Evolutionary conservation across 1,284 basidiomycete species (phyloP), one percentile per base, ranked within the genome.

Genomic region (Cystobasidium sp.): DNA sequence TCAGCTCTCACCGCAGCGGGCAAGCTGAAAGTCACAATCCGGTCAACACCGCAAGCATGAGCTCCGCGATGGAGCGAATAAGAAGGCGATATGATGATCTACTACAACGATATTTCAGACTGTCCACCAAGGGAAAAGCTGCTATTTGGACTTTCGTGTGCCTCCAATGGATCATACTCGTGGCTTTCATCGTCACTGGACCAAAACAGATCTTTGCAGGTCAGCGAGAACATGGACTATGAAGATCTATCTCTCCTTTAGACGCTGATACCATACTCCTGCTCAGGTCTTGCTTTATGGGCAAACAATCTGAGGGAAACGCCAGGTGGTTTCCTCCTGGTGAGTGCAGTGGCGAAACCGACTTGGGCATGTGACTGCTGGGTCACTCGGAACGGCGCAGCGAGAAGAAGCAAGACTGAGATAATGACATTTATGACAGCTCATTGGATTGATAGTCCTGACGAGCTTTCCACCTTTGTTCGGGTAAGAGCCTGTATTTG

Each of bases 381-480:
- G 31, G 5, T 31, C 31, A 31, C 31, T 31, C 31, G 31, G 2
- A 31, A 2, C 5, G 31, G 31, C 31, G 31, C 31, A 31, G 31
- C 31, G 31, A 31, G 31, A 31, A 31, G 31, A 31, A 31, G 2
- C 31, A 31, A 31, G 31, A 31, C 31, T 31, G 31, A 31, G 31
- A 31, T 31, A 31, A 31, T 31, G 5, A 31, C 18, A 39, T 22
- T 41, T 5, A 18, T 65, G 12, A 39, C 68, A 70, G 52, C 75
- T 77, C 10, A 41, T 74, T 9, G 24, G 22, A 16, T 65, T 77
- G 56, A 72, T 78, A 44, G 89, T 89, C 62, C 77, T 88, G 37
- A 85, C 88, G 31, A 91, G 88, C 5, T 89, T 92, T 78, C 92
- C 92, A n/a, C 92, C 92, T 6, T 82, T 90, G 76, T 85, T 90